phyloP scores from a whole-genome alignment of 2,329 filamentous ascomycete species.

The Pseudohalonectria lignicola region DNA sequence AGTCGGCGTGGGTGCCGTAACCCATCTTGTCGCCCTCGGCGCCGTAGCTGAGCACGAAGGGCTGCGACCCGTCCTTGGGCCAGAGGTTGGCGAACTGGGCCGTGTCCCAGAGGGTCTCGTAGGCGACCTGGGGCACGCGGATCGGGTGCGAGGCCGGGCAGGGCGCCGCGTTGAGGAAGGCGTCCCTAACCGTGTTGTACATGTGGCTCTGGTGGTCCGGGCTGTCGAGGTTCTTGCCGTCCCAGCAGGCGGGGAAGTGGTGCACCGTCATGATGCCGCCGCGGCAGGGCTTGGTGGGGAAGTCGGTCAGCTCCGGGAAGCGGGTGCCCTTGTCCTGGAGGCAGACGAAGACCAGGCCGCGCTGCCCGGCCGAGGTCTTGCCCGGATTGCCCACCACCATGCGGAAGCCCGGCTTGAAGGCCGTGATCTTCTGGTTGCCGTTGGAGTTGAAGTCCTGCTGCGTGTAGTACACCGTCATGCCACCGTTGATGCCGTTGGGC shows the following conservation, averaged over 20 bases:
- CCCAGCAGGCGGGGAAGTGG: conserved; percentile 43
- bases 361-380: conserved; percentile 18
- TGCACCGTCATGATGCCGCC: conserved; percentile 30
- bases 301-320: conserved; percentile 25
- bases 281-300: conserved; percentile 25
- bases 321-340: conserved; percentile 25
- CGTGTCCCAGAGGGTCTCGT: conserved; percentile 34
- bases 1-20: conserved; percentile 19
- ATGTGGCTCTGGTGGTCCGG: conserved; percentile 31
- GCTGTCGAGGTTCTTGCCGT: conserved; percentile 44
- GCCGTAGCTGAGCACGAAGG: conserved; percentile 16
- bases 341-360: conserved; percentile 28
- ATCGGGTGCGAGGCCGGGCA: conserved; percentile 18
- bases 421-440: conserved; percentile 25
- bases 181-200: conserved; percentile 16
- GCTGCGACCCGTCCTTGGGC: conserved; percentile 20
- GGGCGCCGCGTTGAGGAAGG: conserved; percentile 12
- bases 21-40: conserved; percentile 11
- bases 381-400: conserved; percentile 27
- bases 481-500: conserved; percentile 18
- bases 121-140: conserved; percentile 22
- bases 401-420: conserved; percentile 30
- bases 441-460: conserved; percentile 25
- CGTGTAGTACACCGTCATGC: conserved; percentile 30
- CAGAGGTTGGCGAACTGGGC: conserved; percentile 19